Evolutionary conservation across 352 stramenopile species (phyloP).

Genomic region (Aphanomyces stellatus): DNA sequence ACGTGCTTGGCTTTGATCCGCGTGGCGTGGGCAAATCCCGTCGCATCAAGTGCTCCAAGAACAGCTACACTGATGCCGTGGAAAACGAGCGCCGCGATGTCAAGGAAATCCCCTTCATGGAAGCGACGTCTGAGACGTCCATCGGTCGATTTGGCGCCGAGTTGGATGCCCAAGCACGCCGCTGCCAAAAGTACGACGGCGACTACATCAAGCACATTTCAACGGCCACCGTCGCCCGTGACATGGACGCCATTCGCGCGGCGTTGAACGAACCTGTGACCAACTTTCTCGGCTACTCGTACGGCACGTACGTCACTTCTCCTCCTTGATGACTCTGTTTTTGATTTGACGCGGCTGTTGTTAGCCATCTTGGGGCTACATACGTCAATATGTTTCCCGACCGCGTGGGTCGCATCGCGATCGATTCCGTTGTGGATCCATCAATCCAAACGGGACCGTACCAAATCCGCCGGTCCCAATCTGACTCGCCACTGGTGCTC

Average conservation of each 20-base stretch:
- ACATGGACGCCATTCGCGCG: slow-evolving; percentile 10
- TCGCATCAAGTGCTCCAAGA: background rate
- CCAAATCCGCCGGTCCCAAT: background rate
- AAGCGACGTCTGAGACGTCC: background rate
- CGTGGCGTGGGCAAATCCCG: background rate
- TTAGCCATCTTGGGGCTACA: slow-evolving; percentile 4
- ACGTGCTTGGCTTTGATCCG: slow-evolving; percentile 13
- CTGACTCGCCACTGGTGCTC: background rate
- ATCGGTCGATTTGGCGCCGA: background rate
- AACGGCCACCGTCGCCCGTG: too few relatives aligned
- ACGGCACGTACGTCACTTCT: too few relatives aligned
- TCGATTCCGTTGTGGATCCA: slow-evolving; percentile 13
- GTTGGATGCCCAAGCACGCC: background rate
- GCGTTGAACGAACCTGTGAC: background rate
- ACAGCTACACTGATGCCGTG: background rate
- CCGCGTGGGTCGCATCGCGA: background rate
- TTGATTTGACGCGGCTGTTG: too few relatives aligned
- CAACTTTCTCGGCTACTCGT: slow-evolving; percentile 5
- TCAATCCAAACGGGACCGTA: background rate
- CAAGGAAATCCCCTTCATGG: background rate
- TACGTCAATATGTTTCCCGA: slow-evolving; percentile 15
- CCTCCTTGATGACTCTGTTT: too few relatives aligned
- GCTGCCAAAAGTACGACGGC: slow-evolving; percentile 5
- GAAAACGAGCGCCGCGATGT: background rate
- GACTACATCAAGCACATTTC: slow-evolving; percentile 10